Evolutionary conservation across 2,329 filamentous ascomycete species (phyloP).

Genomic region (Gyromitra esculenta): DNA sequence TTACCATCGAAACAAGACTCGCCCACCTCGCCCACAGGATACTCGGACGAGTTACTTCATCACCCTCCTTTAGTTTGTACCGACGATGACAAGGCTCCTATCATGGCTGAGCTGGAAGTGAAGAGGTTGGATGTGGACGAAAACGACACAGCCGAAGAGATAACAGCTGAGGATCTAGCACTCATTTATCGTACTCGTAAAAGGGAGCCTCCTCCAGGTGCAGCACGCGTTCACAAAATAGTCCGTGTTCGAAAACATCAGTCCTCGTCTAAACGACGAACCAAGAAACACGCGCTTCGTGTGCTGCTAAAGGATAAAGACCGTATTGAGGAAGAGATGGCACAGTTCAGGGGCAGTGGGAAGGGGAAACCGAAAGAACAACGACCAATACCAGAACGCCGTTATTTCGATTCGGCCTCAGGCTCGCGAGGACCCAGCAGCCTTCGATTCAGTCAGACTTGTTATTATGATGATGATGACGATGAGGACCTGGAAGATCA

Average conservation of each 20-base stretch:
- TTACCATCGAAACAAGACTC: neutral
- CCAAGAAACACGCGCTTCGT: conserved; percentile 36
- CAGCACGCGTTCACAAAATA: conserved; percentile 39
- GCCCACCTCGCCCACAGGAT: neutral
- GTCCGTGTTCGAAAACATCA: conserved; percentile 40
- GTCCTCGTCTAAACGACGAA: conserved; percentile 44
- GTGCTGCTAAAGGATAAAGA: conserved; percentile 28
- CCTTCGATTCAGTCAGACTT: conserved; percentile 37
- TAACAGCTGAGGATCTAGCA: neutral
- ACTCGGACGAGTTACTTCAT: neutral
- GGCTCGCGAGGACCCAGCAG: conserved; percentile 26
- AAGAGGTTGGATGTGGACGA: neutral
- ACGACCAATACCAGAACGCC: conserved; percentile 14
- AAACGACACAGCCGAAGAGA: neutral
- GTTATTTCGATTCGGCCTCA: conserved; percentile 2
- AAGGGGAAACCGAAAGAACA: conserved; percentile 9
- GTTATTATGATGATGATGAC: conserved; percentile 8
- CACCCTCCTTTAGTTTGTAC: neutral
- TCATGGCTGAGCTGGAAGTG: neutral
- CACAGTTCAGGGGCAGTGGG: conserved; percentile 22
- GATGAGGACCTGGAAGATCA: conserved; percentile 3
- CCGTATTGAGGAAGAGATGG: conserved; percentile 39
- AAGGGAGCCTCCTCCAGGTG: conserved; percentile 15
- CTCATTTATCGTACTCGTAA: conserved; percentile 14
- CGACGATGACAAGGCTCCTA: neutral